Base-by-base conservation (phyloP, 225 moss, liverwort and hornwort genomes). In the Pseudoscleropodium purum region DNA sequence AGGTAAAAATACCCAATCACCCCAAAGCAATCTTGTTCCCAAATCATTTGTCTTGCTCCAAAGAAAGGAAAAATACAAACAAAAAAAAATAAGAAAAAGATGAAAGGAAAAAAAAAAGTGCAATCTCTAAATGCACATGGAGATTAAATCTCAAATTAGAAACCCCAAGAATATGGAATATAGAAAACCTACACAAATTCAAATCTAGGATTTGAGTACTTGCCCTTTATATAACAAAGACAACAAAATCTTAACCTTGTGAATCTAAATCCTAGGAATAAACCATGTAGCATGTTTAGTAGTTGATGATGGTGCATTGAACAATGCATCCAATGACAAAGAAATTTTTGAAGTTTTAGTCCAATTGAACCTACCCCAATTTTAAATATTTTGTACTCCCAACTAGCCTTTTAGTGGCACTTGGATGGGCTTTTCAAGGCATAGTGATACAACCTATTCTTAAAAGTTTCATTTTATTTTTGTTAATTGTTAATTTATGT, bases 201-300 rank as follows among this genome's bases (percentile, higher is more conserved):
- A 49, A 31, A 49, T 19, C 7, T 1, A 11, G 0, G 0, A 2
- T 49, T 49, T 33, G 3, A 9, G 3, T 10, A 59, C 4, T 2
- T 33, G 5, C 7, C 73, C 18, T 75, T n/a, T 0, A 0, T 47
- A 1, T 47, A 7, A 0, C 1, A 76, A 33, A 51, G 7, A 33
- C 13, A 34, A 51, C 0, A 0, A 52, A 34, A 34, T 34, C 12
- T 8, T 51, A 52, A 76, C 2, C 18, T 0, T 23, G 2, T 5
- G 5, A 52, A 52, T 18, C 14, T 14, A 52, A 52, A 77, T 9
- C 5, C 3, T 21, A 52, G 3, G 0, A 52, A 52, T 7, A 34
- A 52, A 33, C 1, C 33, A 0, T 18, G 2, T 0, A 0, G 2
- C 1, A 18, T 7, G 5, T 33, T 19, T 0, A 7, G 2, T 2